Evolutionary conservation across 1,139 yeast species (phyloP).

Genomic region (Nakaseomyces uthaithaninus): DNA sequence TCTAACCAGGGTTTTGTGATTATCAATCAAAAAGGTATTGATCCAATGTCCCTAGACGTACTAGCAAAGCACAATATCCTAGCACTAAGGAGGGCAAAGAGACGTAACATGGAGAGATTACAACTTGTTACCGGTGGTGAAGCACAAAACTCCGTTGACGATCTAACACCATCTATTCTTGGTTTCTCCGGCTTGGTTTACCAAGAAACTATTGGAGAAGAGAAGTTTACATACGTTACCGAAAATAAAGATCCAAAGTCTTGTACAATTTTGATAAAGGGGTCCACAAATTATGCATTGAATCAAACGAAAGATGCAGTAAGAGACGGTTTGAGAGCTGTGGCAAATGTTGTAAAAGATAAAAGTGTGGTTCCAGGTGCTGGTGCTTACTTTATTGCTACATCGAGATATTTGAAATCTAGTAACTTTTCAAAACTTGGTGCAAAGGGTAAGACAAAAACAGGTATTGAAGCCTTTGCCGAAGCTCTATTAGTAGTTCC

Average conservation of each 20-base stretch:
- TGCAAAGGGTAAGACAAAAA: constrained; percentile 78
- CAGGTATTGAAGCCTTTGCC: constrained; percentile 89
- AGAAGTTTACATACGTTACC: constrained; percentile 91
- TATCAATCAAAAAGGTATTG: constrained; percentile 97
- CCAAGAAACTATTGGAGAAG: constrained; percentile 93
- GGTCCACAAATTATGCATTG: constrained; percentile 81
- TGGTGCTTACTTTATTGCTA: constrained; percentile 88
- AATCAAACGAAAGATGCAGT: constrained; percentile 95
- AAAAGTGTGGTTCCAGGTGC: constrained; percentile 89
- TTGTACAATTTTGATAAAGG: constrained; percentile 85
- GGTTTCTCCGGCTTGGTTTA: constrained; percentile 90
- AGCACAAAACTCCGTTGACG: constrained; percentile 97
- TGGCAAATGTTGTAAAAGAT: constrained; percentile 84
- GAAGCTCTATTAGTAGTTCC: constrained; percentile 88
- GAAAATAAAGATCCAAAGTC: constrained; percentile 88
- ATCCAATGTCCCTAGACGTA: constrained; percentile 94
- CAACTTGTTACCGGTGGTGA: constrained; percentile 96
- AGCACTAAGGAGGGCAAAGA: constrained; percentile 94
- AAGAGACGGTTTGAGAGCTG: constrained; percentile 93
- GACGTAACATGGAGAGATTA: constrained; percentile 98
- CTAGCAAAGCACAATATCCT: constrained; percentile 88
- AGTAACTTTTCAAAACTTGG: constrained; percentile 41
- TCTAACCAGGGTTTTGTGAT: constrained; percentile 79
- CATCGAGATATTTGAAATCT: constrained; percentile 56
- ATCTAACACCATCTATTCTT: constrained; percentile 70